A percentile compares a stretch with the other conserved stretches of the same genome.
These are phyloP conservation scores for Naganishia friedmannii DNA, from an alignment of 768 basidiomycete species.

Conservation along the genomic window DNA sequence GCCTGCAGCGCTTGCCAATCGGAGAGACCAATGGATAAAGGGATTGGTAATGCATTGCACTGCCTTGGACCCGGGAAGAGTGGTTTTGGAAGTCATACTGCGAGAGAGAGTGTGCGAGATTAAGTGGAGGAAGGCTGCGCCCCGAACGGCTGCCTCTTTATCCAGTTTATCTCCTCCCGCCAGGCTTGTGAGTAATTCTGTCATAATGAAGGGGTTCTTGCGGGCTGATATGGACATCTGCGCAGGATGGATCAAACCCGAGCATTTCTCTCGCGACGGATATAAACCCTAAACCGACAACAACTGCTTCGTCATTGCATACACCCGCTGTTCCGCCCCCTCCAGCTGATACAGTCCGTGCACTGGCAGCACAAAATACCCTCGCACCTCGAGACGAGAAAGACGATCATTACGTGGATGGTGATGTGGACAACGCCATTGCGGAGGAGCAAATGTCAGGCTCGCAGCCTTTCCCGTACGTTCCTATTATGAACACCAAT, in stretches of 20 bases:
- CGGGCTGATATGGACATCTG: not conserved
- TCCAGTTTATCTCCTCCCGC: not conserved
- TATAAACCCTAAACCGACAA: not conserved
- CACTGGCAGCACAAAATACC: not conserved
- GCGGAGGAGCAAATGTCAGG: not conserved
- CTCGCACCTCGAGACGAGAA: not conserved
- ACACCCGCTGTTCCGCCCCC: not conserved
- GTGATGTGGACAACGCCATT: not conserved
- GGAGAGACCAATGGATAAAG: not conserved
- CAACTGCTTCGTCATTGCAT: not conserved
- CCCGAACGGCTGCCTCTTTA: not conserved
- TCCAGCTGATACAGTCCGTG: not conserved
- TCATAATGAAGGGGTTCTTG: not conserved
- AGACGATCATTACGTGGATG: not conserved
- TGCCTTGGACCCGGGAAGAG: not conserved
- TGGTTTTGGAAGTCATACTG: not conserved
- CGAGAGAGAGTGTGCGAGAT: not conserved
- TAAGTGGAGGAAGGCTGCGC: not conserved
- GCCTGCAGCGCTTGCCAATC: not conserved
- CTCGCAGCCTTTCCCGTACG: constrained; percentile 6
- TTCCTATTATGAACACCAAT: not conserved
- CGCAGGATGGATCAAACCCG: not conserved
- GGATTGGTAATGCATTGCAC: not conserved
- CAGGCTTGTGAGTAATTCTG: not conserved
- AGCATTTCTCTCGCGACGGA: not conserved